Percentiles rank a stretch among this genome's conserved stretches.
Conservation (phyloP, 140 eudicot species). For the Cichorium intybus region DNA sequence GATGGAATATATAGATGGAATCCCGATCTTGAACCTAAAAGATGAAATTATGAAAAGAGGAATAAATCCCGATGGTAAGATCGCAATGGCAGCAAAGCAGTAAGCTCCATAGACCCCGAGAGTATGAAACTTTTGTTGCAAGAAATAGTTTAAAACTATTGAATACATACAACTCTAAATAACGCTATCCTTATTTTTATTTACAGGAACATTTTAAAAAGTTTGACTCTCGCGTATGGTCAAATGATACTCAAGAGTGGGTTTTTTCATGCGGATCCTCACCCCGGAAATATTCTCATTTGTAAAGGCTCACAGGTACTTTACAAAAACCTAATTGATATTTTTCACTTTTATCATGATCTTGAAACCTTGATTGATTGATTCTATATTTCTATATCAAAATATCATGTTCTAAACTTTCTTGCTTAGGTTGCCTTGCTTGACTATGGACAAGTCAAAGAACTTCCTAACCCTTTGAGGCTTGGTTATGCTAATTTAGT, state of each 20-base stretch:
- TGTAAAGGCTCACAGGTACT: conserved; percentile 89
- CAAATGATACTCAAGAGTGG: conserved; percentile 99
- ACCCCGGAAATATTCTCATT: conserved; percentile 92
- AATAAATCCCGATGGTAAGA: conserved; percentile 70
- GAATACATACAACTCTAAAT: background rate
- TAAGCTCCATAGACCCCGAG: conserved; percentile 59
- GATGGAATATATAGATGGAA: conserved; percentile 91
- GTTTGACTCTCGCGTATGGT: conserved; percentile 88
- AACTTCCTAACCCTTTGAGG: conserved; percentile 78
- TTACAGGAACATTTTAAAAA: conserved; percentile 81
- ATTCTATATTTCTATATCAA: background rate
- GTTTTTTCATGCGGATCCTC: conserved; percentile 98
- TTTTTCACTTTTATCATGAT: too few species aligned
- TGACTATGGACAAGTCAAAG: conserved; percentile 98
- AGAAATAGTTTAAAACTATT: background rate
- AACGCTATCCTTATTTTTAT: background rate
- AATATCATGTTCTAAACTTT: background rate
- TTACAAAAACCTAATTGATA: background rate
- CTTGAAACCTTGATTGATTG: background rate
- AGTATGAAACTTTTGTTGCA: conserved; percentile 36
- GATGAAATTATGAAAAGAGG: conserved; percentile 94
- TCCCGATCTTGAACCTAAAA: conserved; percentile 82
- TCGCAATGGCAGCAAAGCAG: conserved; percentile 94
- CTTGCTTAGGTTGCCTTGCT: conserved; percentile 85
- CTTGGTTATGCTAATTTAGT: conserved; percentile 87